These are phyloP conservation scores for Suillus americanus DNA, from an alignment of 768 basidiomycete species.

Conservation along the genomic window DNA sequence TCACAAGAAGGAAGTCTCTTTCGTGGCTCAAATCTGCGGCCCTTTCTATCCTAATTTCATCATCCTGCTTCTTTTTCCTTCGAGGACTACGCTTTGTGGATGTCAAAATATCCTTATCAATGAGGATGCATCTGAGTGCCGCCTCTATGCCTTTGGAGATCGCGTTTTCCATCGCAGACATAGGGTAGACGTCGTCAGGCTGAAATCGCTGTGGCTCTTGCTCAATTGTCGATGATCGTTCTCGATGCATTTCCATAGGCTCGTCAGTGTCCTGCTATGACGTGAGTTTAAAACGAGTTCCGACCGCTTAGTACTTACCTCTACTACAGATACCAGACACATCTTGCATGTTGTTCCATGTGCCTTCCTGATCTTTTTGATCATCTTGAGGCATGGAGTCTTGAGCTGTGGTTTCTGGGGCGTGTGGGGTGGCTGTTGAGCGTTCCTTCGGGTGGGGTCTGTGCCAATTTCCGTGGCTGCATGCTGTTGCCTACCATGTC, in stretches of 20 bases:
- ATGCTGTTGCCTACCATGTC: not conserved
- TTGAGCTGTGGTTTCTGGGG: not conserved
- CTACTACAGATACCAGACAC: not conserved
- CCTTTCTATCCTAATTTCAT: not conserved
- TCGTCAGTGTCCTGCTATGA: not conserved
- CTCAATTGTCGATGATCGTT: not conserved
- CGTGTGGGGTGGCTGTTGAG: not conserved
- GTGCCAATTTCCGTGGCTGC: not conserved
- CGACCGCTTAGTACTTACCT: not conserved
- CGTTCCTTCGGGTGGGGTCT: not conserved
- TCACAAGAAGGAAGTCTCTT: not conserved
- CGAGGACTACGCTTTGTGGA: not conserved
- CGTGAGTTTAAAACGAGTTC: not conserved
- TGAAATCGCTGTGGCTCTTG: not conserved
- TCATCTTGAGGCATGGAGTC: not conserved
- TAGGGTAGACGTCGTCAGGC: not conserved
- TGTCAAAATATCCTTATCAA: not conserved
- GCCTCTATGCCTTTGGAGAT: slow-evolving; percentile 6
- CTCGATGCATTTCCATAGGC: not conserved
- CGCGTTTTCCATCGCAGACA: slow-evolving; percentile 3
- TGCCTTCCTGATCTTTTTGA: not conserved
- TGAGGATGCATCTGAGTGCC: not conserved
- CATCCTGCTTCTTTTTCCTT: not conserved
- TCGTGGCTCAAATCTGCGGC: not conserved
- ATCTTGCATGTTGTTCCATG: not conserved